These are phyloP conservation scores for Cordyceps sp. DNA, from an alignment of 2,329 filamentous ascomycete species.

Conservation along the genomic window DNA sequence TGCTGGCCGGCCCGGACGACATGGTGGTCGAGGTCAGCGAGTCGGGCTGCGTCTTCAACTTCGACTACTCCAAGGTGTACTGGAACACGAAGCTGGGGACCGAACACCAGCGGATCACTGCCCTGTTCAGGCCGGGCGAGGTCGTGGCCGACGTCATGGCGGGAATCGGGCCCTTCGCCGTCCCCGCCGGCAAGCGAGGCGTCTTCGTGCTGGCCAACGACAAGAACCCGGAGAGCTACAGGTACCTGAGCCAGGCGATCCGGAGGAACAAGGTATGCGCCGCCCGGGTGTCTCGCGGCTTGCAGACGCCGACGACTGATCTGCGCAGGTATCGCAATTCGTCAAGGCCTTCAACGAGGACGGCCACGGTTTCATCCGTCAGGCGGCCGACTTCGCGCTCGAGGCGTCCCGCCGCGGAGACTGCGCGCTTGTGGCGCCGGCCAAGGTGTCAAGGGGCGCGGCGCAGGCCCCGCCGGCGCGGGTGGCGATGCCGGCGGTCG, in stretches of 20 bases:
- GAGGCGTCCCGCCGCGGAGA: constrained; percentile 32
- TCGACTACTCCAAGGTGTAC: constrained; percentile 94
- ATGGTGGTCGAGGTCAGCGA: constrained; percentile 72
- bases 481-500: constrained; percentile 49
- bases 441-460: constrained; percentile 20
- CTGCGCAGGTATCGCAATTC: constrained; percentile 39
- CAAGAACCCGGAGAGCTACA: constrained; percentile 79
- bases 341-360: constrained; percentile 71
- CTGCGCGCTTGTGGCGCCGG: constrained; percentile 32
- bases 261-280: constrained; percentile 57
- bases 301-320: neutral
- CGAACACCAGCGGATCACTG: constrained; percentile 70
- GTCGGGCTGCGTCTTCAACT: constrained; percentile 71
- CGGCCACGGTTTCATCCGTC: constrained; percentile 63
- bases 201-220: constrained; percentile 97
- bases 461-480: constrained; percentile 17
- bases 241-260: constrained; percentile 53
- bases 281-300: no score
- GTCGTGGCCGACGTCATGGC: constrained; percentile 96
- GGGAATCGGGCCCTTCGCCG: constrained; percentile 85
- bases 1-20: constrained; percentile 67
- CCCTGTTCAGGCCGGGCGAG: constrained; percentile 64
- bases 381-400: constrained; percentile 45
- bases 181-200: constrained; percentile 76
- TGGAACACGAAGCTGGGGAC: constrained; percentile 89